A percentile compares a stretch with the other conserved stretches of the same genome.
Evolutionary conservation across 2,329 filamentous ascomycete genomes (phyloP).

Genomic region (Penicillium verrucosum): DNA sequence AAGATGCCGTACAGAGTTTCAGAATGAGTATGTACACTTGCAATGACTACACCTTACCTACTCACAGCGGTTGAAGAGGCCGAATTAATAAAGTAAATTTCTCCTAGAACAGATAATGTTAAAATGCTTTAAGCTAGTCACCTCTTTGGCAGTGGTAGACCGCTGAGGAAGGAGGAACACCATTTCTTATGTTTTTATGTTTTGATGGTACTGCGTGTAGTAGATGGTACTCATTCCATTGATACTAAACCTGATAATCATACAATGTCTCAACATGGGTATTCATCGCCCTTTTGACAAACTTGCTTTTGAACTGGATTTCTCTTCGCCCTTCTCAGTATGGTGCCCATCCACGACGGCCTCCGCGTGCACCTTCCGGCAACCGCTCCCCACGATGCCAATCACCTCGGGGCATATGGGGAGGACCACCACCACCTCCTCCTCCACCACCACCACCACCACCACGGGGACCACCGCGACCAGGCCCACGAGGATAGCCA

Average conservation of each 20-base stretch:
- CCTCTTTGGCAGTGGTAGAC: too few species aligned
- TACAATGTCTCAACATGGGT: conserved; percentile 14
- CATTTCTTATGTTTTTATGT: too few species aligned
- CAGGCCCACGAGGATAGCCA: conserved; percentile 45
- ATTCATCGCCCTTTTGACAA: conserved; percentile 1
- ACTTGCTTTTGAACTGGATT: background rate
- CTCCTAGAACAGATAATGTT: background rate
- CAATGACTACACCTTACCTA: background rate
- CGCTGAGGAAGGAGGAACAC: background rate
- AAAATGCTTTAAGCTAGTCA: background rate
- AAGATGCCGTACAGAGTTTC: too few species aligned
- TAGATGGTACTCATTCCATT: conserved; percentile 3
- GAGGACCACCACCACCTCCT: conserved; percentile 40
- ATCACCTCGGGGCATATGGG: conserved; percentile 38
- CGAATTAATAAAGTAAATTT: background rate
- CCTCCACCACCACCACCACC: conserved; percentile 2
- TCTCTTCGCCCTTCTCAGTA: conserved; percentile 24
- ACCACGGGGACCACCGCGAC: conserved; percentile 41
- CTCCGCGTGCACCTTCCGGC: conserved; percentile 36
- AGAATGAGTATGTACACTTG: background rate
- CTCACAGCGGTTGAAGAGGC: background rate
- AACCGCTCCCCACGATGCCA: conserved; percentile 50
- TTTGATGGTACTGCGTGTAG: background rate
- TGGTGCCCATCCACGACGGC: conserved; percentile 43
- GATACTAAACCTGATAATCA: conserved; percentile 7